These are phyloP conservation scores for Myxozyma mucilagina DNA, from an alignment of 805 yeast genomes.

Conservation along the genomic window DNA sequence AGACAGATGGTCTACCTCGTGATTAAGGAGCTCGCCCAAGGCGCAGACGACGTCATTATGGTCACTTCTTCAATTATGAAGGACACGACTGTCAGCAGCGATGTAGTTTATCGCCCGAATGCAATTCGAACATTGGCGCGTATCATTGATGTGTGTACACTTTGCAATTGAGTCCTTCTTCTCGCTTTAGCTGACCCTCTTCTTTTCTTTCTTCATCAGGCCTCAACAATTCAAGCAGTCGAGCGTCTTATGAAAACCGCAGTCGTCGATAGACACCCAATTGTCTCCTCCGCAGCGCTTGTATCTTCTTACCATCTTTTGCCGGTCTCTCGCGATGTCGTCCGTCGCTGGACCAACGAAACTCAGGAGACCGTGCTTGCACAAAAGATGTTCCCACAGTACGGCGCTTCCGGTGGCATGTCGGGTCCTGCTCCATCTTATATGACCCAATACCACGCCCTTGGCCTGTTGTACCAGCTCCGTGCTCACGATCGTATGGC, in stretches of 20 bases:
- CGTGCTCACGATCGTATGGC: constrained; percentile 94
- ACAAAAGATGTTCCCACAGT: constrained; percentile 49
- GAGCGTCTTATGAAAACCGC: constrained; percentile 91
- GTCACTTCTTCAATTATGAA: constrained; percentile 98
- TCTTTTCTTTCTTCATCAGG: constrained; percentile 8
- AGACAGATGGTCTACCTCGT: constrained; percentile 94
- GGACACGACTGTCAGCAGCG: constrained; percentile 85
- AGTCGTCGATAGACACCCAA: constrained; percentile 85
- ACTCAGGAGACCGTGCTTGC: constrained; percentile 84
- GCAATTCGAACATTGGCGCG: constrained; percentile 90
- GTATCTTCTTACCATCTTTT: constrained; percentile 82
- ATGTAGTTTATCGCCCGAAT: constrained; percentile 82
- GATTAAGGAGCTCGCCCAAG: constrained; percentile 81
- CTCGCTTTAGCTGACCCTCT: background rate
- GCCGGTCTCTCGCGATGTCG: constrained; percentile 87
- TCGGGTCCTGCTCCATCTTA: constrained; percentile 59
- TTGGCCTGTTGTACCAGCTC: constrained; percentile 84
- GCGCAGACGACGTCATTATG: constrained; percentile 92
- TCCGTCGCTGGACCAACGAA: constrained; percentile 91
- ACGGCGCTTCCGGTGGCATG: constrained; percentile 29
- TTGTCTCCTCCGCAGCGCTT: constrained; percentile 90
- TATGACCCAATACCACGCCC: constrained; percentile 93
- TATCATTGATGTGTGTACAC: constrained; percentile 67
- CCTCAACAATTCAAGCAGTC: constrained; percentile 79
- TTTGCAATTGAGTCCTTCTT: background rate